Conservation (phyloP, 1,284 basidiomycete species). For the Quambalaria eucalypti region DNA sequence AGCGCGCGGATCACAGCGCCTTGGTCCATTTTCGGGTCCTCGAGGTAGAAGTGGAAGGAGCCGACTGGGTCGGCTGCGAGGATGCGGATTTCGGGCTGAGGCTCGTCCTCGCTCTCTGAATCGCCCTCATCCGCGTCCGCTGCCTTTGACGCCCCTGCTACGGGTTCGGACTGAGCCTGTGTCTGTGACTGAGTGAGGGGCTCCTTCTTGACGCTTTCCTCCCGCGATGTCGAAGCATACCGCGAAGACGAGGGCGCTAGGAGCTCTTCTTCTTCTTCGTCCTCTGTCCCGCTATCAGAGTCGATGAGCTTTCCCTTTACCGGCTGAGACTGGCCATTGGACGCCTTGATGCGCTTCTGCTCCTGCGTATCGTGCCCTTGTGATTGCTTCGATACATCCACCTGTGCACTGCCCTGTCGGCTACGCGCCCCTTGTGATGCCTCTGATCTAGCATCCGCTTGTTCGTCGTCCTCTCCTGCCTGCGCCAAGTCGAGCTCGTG, state of each 20-base stretch:
- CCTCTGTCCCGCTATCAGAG: neutral
- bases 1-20: neutral
- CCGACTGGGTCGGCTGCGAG: neutral
- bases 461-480: conserved; percentile 4
- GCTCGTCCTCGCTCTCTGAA: neutral
- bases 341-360: neutral
- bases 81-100: neutral
- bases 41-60: neutral
- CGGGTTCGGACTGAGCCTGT: neutral
- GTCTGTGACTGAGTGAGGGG: neutral
- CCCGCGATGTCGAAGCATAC: neutral
- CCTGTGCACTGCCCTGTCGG: neutral
- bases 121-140: neutral
- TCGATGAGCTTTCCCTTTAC: neutral
- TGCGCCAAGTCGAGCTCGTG: conserved; percentile 1
- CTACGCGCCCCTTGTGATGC: too few relatives aligned
- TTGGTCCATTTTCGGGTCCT: neutral
- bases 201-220: neutral
- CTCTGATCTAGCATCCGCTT: neutral
- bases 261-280: conserved; percentile 1
- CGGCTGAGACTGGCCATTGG: neutral
- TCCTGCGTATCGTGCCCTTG: neutral
- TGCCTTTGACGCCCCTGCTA: neutral
- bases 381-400: too few relatives aligned
- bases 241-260: too few relatives aligned